Evolutionary conservation across 768 basidiomycete species (phyloP), one percentile per base, ranked within the genome.

Genomic region (Trametopsis cervina): DNA sequence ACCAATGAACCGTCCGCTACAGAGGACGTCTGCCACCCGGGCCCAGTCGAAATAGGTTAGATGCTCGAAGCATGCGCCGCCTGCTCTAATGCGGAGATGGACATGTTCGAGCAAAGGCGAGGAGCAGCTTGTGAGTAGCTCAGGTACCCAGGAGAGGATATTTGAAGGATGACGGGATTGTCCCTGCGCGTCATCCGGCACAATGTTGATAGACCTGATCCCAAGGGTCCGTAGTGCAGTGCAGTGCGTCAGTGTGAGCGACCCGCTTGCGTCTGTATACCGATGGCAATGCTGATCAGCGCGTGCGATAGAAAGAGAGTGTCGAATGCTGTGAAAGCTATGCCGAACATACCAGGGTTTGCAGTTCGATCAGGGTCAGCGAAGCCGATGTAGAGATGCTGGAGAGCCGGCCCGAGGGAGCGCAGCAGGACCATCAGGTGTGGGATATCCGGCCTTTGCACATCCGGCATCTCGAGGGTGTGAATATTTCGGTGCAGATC

Each of bases 361-460:
- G 18, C 39, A 18, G n/a, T 18, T 40, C 39, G 39, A 22, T 40
- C 40, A 27, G 27, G 44, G 12, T 51, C 44, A 20, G 38, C 37
- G 29, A 54, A 36, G 18, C 42, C 50, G 24, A 54, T 20, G 21
- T 37, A 25, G 20, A 57, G 64, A 47, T 37, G 25, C 18, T 44
- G 51, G 23, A 55, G 45, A 18, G 21, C 17, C 24, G 54, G 51
- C 18, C 54, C 54, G 24, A 42, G 13, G 2, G 17, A 43, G 13
- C 42, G 41, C 49, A 54, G 35, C 18, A 54, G 17, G 4, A 7
- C 23, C 24, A 15, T 23, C 27, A 51, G 17, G 2, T 37, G 5
- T 5, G 25, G 22, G 10, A 40, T 33, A n/a, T 48, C 54, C 21
- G 20, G 27, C 10, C 18, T 49, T n/a, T 5, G 33, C 35, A 51